Evolutionary conservation across 2,329 filamentous ascomycete species (phyloP).

Genomic region (Ascochyta fabae): DNA sequence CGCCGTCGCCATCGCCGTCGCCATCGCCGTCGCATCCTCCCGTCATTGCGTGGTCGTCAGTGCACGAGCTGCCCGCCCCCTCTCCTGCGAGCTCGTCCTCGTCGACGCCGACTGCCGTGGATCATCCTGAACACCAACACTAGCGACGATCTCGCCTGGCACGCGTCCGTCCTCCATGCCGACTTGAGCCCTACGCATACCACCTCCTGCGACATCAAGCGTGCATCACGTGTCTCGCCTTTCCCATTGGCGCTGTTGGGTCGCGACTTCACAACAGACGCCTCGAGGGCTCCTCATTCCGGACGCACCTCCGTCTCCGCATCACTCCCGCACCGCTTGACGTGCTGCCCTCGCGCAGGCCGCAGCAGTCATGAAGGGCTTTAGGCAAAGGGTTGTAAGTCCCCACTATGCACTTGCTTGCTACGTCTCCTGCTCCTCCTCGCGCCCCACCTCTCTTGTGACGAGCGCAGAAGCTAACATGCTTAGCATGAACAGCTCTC

Average conservation of each 20-base stretch:
- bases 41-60: slow-evolving; percentile 27
- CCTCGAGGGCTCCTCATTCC: slow-evolving; percentile 31
- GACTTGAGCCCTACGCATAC: slow-evolving; percentile 32
- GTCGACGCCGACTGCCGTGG: slow-evolving; percentile 32
- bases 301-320: slow-evolving; percentile 34
- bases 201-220: slow-evolving; percentile 21
- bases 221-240: slow-evolving; percentile 27
- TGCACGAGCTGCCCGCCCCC: slow-evolving; percentile 31
- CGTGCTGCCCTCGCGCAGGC: slow-evolving; percentile 38
- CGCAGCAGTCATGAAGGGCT: slow-evolving; percentile 86
- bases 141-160: slow-evolving; percentile 34
- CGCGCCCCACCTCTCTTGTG: slow-evolving; percentile 27
- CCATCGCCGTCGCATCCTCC: slow-evolving; percentile 17
- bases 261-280: slow-evolving; percentile 31
- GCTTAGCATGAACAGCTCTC: slow-evolving; percentile 81
- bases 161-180: slow-evolving; percentile 40
- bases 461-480: slow-evolving; percentile 55
- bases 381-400: slow-evolving; percentile 96
- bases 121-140: slow-evolving; percentile 34
- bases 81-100: slow-evolving; percentile 32
- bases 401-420: slow-evolving; percentile 27
- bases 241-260: slow-evolving; percentile 38
- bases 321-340: slow-evolving; percentile 37
- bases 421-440: slow-evolving; percentile 27
- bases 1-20: neutral